phyloP scores from a whole-genome alignment of 2,329 filamentous ascomycete genomes.

The Apiospora arundinis region DNA sequence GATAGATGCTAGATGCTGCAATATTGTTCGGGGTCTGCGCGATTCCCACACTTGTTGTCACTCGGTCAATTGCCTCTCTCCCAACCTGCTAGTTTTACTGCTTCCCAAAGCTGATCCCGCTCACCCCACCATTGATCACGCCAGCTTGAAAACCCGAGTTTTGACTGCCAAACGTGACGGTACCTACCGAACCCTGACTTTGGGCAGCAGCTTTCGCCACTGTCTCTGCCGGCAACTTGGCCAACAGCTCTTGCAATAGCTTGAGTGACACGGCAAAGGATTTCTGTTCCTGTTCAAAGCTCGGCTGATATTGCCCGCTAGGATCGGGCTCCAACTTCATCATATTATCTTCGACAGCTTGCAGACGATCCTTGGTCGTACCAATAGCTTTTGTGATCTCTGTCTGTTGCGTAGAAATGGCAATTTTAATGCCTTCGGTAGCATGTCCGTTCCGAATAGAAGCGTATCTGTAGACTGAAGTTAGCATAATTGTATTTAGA shows the following conservation, averaged over 20 bases:
- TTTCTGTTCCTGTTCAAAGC: background rate
- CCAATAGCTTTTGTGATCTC: background rate
- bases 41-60: background rate
- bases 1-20: background rate
- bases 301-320: background rate
- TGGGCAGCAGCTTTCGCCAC: background rate
- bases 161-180: background rate
- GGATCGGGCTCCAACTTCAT: background rate
- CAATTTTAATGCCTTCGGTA: background rate
- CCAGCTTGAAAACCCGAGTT: constrained; percentile 9
- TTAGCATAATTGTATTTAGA: background rate
- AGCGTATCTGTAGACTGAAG: background rate
- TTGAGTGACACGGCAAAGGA: background rate
- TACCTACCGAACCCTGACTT: background rate
- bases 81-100: background rate
- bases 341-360: background rate
- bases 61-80: background rate
- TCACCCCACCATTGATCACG: background rate
- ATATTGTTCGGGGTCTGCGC: background rate
- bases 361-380: background rate
- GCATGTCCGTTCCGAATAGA: background rate
- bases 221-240: background rate
- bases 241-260: background rate
- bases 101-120: background rate
- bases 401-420: background rate